Base-by-base conservation (phyloP, 1,284 basidiomycete species). In the Tausonia pullulans region DNA sequence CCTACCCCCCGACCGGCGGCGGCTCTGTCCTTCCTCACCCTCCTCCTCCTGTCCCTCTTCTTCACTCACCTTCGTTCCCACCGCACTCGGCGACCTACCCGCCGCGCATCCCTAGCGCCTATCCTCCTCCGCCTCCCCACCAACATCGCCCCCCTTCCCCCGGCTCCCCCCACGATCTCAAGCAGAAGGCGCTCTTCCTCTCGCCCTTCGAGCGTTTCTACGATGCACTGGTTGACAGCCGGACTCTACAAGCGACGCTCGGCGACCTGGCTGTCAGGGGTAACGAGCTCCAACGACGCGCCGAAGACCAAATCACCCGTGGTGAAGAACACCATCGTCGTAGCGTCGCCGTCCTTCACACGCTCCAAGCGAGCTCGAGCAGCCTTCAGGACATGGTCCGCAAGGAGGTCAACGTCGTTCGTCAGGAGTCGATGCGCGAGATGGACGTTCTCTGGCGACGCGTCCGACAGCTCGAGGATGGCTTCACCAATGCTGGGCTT, bases 171-270 rank as follows among this genome's bases (percentile, higher is more conserved):
- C 27, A 27, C 2, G 27, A 27, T 27, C 27, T 27, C 27, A 27
- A 40, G 13, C 55, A 86, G 69, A 86, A 85, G 71, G 78, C 81
- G 0, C 83, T 85, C 16, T 89, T 90, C 73, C 76, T 89, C 60
- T 82, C 84, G 0, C 86, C 86, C 2, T 90, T 90, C 68, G 86
- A 86, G 71, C 73, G 80, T 65, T 88, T 90, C 74, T 89, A 88
- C 70, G 85, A 87, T 67, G 84, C 87, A 2, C 79, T 90, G 49
- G 82, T 84, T 66, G 86, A 88, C 72, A 83, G 85, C 53, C 84
- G 82, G 71, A 83, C 86, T 71, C 80, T 88, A 64, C 87, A 87
- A 75, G 6, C 44, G 5, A 58, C 65, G 41, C 49, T 62, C 55
- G 13, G 44, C 7, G 51, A 51, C 13, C 52, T 66, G 41, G 48